phyloP scores from a whole-genome alignment of 495 filamentous ascomycete species.

The Aspergillus bertholletiae region DNA sequence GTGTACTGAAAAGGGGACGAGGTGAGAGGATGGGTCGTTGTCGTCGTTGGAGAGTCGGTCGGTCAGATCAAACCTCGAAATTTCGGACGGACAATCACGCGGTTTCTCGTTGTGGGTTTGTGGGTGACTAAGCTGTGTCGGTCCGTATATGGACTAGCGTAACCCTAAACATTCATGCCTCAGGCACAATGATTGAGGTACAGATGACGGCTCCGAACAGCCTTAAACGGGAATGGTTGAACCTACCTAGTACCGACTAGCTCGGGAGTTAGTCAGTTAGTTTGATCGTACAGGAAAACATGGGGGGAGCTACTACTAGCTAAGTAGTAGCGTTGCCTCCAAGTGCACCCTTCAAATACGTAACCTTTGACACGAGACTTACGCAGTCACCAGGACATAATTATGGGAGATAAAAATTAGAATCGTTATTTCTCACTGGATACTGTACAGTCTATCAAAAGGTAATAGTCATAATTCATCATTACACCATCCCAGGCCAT shows the following conservation, averaged over 20 bases:
- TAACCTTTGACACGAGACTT: no score
- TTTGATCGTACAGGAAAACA: no score
- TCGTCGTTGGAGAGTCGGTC: conserved; percentile 39
- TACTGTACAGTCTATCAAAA: conserved; percentile 20
- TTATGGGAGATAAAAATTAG: background rate
- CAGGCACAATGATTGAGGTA: conserved; percentile 9
- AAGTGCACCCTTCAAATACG: no score
- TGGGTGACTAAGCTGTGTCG: conserved; percentile 35
- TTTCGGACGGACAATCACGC: conserved; percentile 37
- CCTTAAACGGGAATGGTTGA: background rate
- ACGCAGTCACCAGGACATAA: no score
- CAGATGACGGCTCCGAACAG: background rate
- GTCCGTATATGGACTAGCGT: conserved; percentile 41
- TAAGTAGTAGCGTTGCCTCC: no score
- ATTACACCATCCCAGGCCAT: conserved; percentile 1
- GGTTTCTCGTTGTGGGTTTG: conserved; percentile 34
- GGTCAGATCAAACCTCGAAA: conserved; percentile 36
- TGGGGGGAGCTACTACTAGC: no score
- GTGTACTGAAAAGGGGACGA: conserved; percentile 29
- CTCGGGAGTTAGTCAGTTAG: no score
- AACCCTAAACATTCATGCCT: conserved; percentile 35
- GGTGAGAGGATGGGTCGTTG: conserved; percentile 33
- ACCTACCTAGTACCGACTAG: background rate
- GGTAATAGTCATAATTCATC: conserved; percentile 16
- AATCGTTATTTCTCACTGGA: background rate